phyloP scores from a whole-genome alignment of 2,329 filamentous ascomycete species.

The Trichoderma semiorbis region DNA sequence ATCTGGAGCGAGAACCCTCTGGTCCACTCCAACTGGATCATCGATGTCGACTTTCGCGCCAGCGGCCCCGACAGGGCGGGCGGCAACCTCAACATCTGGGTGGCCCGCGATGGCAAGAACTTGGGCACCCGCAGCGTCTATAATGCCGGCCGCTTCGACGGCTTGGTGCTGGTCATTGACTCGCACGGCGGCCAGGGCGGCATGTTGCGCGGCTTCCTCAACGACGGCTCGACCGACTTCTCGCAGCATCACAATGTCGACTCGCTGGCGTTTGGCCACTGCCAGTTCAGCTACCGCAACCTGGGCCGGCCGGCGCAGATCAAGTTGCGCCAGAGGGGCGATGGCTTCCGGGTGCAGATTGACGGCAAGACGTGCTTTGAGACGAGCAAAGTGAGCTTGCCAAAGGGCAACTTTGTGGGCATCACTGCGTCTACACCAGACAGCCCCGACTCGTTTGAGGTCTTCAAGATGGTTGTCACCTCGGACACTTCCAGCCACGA shows the following conservation, averaged over 20 bases:
- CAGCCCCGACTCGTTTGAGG: conserved; percentile 88
- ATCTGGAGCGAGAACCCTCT: conserved; percentile 70
- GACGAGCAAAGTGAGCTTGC: conserved; percentile 73
- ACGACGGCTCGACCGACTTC: conserved; percentile 82
- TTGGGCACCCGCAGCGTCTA: conserved; percentile 77
- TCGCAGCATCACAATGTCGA: conserved; percentile 73
- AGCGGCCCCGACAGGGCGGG: conserved; percentile 80
- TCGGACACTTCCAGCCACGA: conserved; percentile 43
- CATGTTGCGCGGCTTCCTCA: conserved; percentile 86
- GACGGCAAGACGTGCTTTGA: conserved; percentile 82
- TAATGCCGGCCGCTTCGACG: conserved; percentile 80
- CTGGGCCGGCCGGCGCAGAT: conserved; percentile 78
- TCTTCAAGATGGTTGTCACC: conserved; percentile 80
- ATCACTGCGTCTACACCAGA: conserved; percentile 86
- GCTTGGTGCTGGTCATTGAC: conserved; percentile 83
- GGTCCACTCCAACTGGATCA: conserved; percentile 68
- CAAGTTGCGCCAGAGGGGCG: conserved; percentile 63
- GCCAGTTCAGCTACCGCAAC: conserved; percentile 87
- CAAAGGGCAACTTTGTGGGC: conserved; percentile 78
- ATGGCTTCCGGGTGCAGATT: conserved; percentile 71
- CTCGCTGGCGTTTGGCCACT: conserved; percentile 87
- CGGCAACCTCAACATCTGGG: conserved; percentile 94
- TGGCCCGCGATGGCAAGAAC: conserved; percentile 65
- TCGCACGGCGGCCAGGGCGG: conserved; percentile 74
- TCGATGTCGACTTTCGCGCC: conserved; percentile 82